These are phyloP conservation scores for Alternaria ethzedia DNA, from an alignment of 2,329 filamentous ascomycete species.

Conservation along the genomic window DNA sequence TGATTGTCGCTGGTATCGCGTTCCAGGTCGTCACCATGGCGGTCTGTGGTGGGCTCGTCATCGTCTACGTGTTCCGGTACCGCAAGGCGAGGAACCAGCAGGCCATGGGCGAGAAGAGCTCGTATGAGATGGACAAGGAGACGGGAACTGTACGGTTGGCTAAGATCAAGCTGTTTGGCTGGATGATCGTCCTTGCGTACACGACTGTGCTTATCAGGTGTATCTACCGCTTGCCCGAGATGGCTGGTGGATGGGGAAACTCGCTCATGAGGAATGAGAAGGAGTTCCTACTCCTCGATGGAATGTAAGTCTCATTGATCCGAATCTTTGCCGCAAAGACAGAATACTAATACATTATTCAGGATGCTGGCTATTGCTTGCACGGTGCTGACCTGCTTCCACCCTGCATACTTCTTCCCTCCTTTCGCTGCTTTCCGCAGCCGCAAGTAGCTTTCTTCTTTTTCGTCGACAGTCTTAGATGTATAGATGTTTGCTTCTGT, in stretches of 20 bases:
- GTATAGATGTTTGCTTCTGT: background rate
- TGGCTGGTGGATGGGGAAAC: conserved; percentile 53
- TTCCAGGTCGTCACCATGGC: conserved; percentile 61
- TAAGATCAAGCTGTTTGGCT: conserved; percentile 31
- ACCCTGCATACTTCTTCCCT: conserved; percentile 37
- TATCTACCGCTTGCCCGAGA: conserved; percentile 56
- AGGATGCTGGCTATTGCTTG: conserved; percentile 41
- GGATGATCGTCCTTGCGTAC: conserved; percentile 46
- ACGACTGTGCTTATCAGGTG: conserved; percentile 55
- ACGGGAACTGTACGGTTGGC: conserved; percentile 19
- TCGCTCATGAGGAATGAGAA: conserved; percentile 54
- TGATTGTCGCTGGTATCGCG: conserved; percentile 63
- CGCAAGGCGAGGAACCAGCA: conserved; percentile 21
- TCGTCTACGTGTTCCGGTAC: conserved; percentile 42
- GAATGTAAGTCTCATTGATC: conserved; percentile 34
- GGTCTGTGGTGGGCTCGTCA: conserved; percentile 52
- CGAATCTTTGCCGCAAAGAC: background rate
- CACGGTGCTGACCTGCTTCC: conserved; percentile 29
- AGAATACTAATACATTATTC: background rate
- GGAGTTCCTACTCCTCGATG: conserved; percentile 57
- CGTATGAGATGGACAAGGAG: conserved; percentile 30
- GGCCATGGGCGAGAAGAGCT: conserved; percentile 29
- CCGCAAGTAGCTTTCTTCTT: conserved; percentile 6
- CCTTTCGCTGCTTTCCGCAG: conserved; percentile 34
- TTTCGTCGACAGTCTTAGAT: background rate